Percentiles rank a stretch among this genome's conserved stretches.
phyloP scores from a whole-genome alignment of 352 stramenopile species.

The Phytophthora crassamura region DNA sequence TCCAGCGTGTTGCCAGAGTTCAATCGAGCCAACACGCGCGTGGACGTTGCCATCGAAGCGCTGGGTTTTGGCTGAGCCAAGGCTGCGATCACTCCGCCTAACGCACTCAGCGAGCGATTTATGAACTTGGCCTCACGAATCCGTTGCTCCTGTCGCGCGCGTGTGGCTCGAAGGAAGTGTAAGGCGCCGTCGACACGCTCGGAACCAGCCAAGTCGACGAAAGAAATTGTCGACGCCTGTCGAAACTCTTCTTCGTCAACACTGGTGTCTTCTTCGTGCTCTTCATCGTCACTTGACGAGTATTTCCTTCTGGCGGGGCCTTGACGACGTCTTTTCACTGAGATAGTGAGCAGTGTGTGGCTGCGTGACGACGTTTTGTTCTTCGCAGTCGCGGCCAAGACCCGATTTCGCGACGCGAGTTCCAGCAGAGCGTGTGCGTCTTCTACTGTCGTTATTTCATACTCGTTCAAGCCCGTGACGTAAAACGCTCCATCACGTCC shows the following conservation, averaged over 20 bases:
- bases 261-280: background rate
- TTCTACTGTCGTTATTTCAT: conserved; percentile 51
- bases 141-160: conserved; percentile 59
- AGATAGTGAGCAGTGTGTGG: conserved; percentile 73
- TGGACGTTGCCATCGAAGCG: background rate
- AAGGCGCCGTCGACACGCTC: conserved; percentile 64
- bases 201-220: conserved; percentile 77
- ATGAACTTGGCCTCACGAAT: conserved; percentile 85
- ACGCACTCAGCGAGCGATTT: conserved; percentile 69
- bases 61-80: conserved; percentile 44
- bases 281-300: conserved; percentile 19
- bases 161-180: conserved; percentile 59
- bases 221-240: conserved; percentile 54
- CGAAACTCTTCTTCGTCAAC: conserved; percentile 7
- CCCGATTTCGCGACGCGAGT: conserved; percentile 53
- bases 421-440: conserved; percentile 59
- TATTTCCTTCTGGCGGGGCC: conserved; percentile 9
- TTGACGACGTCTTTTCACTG: conserved; percentile 32
- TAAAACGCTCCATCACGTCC: conserved; percentile 57
- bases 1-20: conserved; percentile 5
- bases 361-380: conserved; percentile 80
- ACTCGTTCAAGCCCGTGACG: conserved; percentile 62
- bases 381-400: conserved; percentile 59
- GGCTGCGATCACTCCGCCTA: conserved; percentile 72
- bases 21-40: conserved; percentile 8